Percentiles rank a stretch among this genome's conserved stretches.
These are phyloP conservation scores for Fremontodendron californicum DNA, from an alignment of 345 rosid species.

Conservation along the genomic window DNA sequence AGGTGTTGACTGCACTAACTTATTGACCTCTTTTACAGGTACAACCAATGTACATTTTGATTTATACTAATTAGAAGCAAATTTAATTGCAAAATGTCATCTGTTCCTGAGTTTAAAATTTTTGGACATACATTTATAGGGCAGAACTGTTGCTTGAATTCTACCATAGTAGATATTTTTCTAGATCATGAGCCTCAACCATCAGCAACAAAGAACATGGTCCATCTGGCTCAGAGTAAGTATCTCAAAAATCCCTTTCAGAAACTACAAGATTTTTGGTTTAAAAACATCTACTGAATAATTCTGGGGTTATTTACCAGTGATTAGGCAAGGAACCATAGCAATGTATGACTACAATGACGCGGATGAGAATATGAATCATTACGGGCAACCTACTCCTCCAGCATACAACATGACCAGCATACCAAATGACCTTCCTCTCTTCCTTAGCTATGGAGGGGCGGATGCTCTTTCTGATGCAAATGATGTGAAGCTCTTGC, in stretches of 20 bases:
- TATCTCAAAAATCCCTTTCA: neutral
- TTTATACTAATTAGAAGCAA: neutral
- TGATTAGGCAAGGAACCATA: constrained; percentile 43
- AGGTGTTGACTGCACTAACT: constrained; percentile 42
- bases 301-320: constrained; percentile 12
- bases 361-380: constrained; percentile 33
- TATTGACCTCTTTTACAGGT: constrained; percentile 52
- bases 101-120: neutral
- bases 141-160: constrained; percentile 54
- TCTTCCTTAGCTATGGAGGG: constrained; percentile 45
- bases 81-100: neutral
- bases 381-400: constrained; percentile 39
- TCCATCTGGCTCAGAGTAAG: constrained; percentile 61
- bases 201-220: constrained; percentile 49
- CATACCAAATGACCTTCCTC: constrained; percentile 44
- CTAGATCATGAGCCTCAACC: constrained; percentile 54
- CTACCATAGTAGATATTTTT: constrained; percentile 31
- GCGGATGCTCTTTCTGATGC: constrained; percentile 44
- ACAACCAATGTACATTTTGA: neutral
- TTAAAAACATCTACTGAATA: neutral
- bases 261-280: neutral
- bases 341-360: constrained; percentile 38
- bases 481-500: constrained; percentile 33
- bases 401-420: constrained; percentile 41
- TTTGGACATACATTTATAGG: constrained; percentile 25